Conservation (phyloP, 2,329 filamentous ascomycete genomes). For the Elsinoe batatas region DNA sequence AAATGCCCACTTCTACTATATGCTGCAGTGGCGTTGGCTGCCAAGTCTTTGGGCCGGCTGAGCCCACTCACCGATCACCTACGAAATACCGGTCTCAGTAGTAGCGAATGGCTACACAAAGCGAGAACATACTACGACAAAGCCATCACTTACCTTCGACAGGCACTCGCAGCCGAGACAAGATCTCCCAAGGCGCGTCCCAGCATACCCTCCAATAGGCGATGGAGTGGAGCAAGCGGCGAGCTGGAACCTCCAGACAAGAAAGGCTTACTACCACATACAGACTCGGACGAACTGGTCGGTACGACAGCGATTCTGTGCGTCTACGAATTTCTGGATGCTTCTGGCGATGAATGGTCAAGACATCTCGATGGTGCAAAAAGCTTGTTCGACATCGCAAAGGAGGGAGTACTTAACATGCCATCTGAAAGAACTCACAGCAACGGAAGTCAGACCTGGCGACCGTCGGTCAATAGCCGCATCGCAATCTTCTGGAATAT, state of each 20-base stretch:
- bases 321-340: slow-evolving; percentile 59
- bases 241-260: slow-evolving; percentile 34
- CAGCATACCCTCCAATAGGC: neutral
- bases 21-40: slow-evolving; percentile 51
- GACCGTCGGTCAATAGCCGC: slow-evolving; percentile 39
- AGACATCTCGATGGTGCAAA: slow-evolving; percentile 57
- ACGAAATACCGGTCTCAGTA: slow-evolving; percentile 7
- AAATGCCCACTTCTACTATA: slow-evolving; percentile 41
- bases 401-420: slow-evolving; percentile 39
- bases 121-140: slow-evolving; percentile 51
- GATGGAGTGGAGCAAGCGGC: slow-evolving; percentile 22
- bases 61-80: slow-evolving; percentile 20
- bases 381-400: slow-evolving; percentile 48
- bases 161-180: slow-evolving; percentile 23
- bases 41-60: slow-evolving; percentile 50
- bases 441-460: neutral
- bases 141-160: slow-evolving; percentile 26
- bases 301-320: slow-evolving; percentile 58
- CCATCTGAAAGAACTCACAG: slow-evolving; percentile 20
- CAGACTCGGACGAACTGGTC: slow-evolving; percentile 50
- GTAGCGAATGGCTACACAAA: slow-evolving; percentile 49
- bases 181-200: neutral
- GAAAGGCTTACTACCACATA: slow-evolving; percentile 26
- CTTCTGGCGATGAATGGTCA: slow-evolving; percentile 52
- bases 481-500: slow-evolving; percentile 59